Evolutionary conservation across 2,329 filamentous ascomycete genomes (phyloP).

Genomic region (Pyrenophora graminea): DNA sequence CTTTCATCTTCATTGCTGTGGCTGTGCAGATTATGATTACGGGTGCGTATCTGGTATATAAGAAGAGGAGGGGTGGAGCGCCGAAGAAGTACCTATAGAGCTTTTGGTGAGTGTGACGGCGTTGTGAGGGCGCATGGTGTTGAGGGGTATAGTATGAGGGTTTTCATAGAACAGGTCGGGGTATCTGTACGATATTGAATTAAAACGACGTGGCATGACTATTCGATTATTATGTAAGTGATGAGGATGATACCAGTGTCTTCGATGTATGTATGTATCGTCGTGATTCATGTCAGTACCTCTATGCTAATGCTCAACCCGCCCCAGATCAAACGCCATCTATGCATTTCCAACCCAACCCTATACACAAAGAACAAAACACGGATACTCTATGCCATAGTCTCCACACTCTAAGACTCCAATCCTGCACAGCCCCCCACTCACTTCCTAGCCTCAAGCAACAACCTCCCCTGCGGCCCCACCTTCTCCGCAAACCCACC

Average conservation of each 20-base stretch:
- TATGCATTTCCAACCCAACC: constrained; percentile 1
- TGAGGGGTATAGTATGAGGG: not conserved
- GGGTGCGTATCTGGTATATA: constrained; percentile 74
- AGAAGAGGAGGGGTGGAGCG: constrained; percentile 71
- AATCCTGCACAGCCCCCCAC: not conserved
- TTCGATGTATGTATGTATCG: no score
- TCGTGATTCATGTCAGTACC: no score
- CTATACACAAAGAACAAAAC: not conserved
- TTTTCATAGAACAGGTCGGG: no score
- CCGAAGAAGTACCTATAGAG: constrained; percentile 88
- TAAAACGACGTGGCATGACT: no score
- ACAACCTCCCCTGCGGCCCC: constrained; percentile 54
- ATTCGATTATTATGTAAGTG: no score
- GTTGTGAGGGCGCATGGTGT: not conserved
- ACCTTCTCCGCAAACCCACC: constrained; percentile 64
- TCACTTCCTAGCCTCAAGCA: constrained; percentile 55
- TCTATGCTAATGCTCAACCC: not conserved
- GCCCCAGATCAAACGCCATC: not conserved
- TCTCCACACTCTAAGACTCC: not conserved
- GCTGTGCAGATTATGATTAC: constrained; percentile 74
- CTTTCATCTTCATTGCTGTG: constrained; percentile 72
- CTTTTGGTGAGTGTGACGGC: not conserved
- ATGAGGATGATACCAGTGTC: no score
- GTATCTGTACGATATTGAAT: no score
- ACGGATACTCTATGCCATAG: not conserved